Base-by-base conservation (phyloP, 495 filamentous ascomycete genomes). In the Penicillium roqueforti region DNA sequence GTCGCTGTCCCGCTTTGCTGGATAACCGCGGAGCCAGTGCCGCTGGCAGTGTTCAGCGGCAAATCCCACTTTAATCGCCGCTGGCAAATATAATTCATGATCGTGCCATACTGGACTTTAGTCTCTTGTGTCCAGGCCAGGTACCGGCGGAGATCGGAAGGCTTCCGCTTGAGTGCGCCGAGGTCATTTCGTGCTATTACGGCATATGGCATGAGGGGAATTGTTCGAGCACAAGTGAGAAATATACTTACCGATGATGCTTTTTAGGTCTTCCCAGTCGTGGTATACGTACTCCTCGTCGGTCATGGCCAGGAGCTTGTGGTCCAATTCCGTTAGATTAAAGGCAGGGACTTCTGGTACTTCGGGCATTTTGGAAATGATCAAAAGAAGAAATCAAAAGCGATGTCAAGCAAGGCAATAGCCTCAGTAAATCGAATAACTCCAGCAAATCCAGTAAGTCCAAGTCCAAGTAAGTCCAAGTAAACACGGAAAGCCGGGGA, bases 81-180 rank as follows among this genome's bases (percentile, higher is more conserved):
- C 55, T 80, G 73, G 37, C 89, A 75, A 55, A 97, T 78, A 63
- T 85, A 96, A 61, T 85, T 83, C 38, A 83, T 88, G 54, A 91
- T 87, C 54, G 77, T 79, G 53, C 90, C 90, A 68, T 93, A 95
- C 51, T 83, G 60, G 28, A 74, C 70, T 56, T 88, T 90, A 46
- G 79, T 88, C 42, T 83, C 70, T 50, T 77, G 72, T 8, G 82
- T 83, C 91, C 91, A 96, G 48, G 80, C 68, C 48, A 93, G 84
- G 69, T 97, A 97, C 43, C 87, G 86, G 63, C 82, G 77, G 9
- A 96, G 79, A 64, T 93, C 88, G 55, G 86, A 90, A 28, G 92
- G 92, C 67, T 83, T 85, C 53, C 92, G 83, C 69, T 88, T 88
- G 28, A 97, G 79, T 11, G 84, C 76, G 25, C 77, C 80, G 59